A percentile compares a stretch with the other conserved stretches of the same genome.
These are phyloP conservation scores for Globisporangium abappressorium DNA, from an alignment of 352 stramenopile species.

Conservation along the genomic window DNA sequence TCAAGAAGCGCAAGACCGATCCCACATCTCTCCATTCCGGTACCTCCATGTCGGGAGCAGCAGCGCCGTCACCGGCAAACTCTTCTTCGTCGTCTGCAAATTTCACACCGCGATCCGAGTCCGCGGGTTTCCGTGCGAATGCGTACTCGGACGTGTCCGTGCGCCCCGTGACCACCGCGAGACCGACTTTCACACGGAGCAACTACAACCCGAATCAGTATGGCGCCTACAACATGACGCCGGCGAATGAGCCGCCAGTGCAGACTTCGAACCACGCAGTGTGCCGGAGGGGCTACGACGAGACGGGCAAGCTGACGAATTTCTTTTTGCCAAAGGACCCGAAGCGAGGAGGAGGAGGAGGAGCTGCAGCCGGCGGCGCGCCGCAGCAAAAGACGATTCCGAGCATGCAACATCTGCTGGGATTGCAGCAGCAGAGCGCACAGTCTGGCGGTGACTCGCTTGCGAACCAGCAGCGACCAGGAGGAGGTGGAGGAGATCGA, in stretches of 20 bases:
- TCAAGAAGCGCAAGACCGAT: conserved; percentile 63
- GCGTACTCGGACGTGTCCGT: conserved; percentile 68
- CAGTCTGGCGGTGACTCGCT: conserved; percentile 16
- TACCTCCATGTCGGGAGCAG: background rate
- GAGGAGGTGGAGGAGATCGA: conserved; percentile 25
- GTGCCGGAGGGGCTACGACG: conserved; percentile 66
- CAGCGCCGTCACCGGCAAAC: background rate
- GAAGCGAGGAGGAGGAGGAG: conserved; percentile 16
- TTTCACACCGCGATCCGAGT: conserved; percentile 33
- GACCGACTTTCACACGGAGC: conserved; percentile 45
- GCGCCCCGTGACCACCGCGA: conserved; percentile 33
- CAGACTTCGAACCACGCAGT: conserved; percentile 32
- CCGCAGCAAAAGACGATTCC: conserved; percentile 39
- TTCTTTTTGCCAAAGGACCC: conserved; percentile 68
- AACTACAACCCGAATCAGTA: conserved; percentile 72
- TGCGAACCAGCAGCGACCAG: conserved; percentile 23
- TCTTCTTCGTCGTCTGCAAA: conserved; percentile 5
- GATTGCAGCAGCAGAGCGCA: conserved; percentile 20
- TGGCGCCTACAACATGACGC: conserved; percentile 55
- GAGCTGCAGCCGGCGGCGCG: background rate
- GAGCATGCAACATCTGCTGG: conserved; percentile 54
- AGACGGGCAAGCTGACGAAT: conserved; percentile 75
- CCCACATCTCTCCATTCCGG: conserved; percentile 9
- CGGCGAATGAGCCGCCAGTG: conserved; percentile 38
- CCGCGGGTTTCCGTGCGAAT: conserved; percentile 40